These are phyloP conservation scores for Miscanthus sacchariflorus DNA, from an alignment of 202 grass and related monocot genomes.

Conservation along the genomic window DNA sequence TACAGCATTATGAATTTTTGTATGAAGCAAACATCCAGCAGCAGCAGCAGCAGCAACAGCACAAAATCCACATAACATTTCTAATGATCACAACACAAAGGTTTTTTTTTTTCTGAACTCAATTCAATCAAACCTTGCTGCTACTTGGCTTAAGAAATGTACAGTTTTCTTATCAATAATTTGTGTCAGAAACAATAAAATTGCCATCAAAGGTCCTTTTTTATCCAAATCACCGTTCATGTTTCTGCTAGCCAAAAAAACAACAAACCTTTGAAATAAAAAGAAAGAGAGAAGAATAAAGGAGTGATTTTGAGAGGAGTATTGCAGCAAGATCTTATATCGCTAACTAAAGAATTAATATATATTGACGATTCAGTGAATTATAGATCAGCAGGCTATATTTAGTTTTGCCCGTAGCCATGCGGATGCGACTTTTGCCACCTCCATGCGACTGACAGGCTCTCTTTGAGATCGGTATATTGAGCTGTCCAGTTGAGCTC, in stretches of 20 bases:
- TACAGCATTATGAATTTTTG: not conserved
- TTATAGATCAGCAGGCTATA: slow-evolving; percentile 41
- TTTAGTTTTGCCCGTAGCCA: slow-evolving; percentile 63
- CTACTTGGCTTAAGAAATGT: slow-evolving; percentile 46
- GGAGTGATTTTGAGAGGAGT: slow-evolving; percentile 29
- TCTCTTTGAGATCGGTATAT: slow-evolving; percentile 75
- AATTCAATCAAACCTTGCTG: slow-evolving; percentile 13
- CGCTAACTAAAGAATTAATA: slow-evolving; percentile 60
- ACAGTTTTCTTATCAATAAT: slow-evolving; percentile 51
- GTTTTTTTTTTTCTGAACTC: not conserved
- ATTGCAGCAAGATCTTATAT: slow-evolving; percentile 49
- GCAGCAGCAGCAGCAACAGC: not conserved
- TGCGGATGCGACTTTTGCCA: slow-evolving; percentile 87
- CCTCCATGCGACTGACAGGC: slow-evolving; percentile 87
- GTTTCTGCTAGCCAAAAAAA: slow-evolving; percentile 43
- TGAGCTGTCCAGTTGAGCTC: slow-evolving; percentile 95
- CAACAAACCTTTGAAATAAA: slow-evolving; percentile 42
- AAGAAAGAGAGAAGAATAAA: slow-evolving; percentile 25
- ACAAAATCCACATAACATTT: not conserved
- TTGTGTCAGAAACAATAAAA: slow-evolving; percentile 44
- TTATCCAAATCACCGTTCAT: slow-evolving; percentile 41
- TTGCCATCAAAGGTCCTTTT: slow-evolving; percentile 14
- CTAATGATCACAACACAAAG: not conserved
- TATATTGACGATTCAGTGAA: slow-evolving; percentile 43
- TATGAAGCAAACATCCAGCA: not conserved